Percentiles rank a stretch among this genome's conserved stretches.
phyloP scores from a whole-genome alignment of 352 stramenopile genomes.

The Poterioochromonas sp. region DNA sequence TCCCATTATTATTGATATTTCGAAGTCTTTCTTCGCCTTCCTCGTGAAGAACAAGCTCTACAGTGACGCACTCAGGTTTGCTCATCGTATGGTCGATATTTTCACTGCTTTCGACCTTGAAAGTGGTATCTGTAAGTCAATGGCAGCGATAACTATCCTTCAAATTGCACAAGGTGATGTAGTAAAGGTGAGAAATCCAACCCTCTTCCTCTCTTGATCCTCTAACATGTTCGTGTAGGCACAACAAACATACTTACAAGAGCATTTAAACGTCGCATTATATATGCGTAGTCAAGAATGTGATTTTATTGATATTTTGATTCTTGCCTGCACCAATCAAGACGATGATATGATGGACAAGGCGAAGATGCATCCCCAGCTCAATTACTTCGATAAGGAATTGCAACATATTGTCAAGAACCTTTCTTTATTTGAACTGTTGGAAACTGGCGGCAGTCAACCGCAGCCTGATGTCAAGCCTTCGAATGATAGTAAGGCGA shows the following conservation, averaged over 20 bases:
- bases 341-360: conserved; percentile 8
- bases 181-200: too few species aligned
- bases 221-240: neutral
- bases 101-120: neutral
- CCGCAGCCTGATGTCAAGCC: too few species aligned
- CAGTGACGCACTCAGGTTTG: neutral
- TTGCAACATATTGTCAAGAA: neutral
- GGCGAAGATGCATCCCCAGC: neutral
- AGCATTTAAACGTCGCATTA: neutral
- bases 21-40: neutral
- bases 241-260: neutral
- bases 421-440: neutral
- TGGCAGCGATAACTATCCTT: neutral
- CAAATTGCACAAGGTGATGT: neutral
- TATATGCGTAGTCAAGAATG: conserved; percentile 19
- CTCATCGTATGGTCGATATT: neutral
- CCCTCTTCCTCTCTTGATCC: too few species aligned
- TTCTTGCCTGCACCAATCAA: neutral
- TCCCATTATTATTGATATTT: neutral
- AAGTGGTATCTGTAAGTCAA: neutral
- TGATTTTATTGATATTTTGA: conserved; percentile 1
- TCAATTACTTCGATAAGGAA: conserved; percentile 1
- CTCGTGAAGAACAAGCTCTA: neutral
- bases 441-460: too few species aligned
- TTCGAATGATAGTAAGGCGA: too few species aligned